These are phyloP conservation scores for Blumeria graminis DNA, from an alignment of 2,329 filamentous ascomycete species.

Conservation along the genomic window DNA sequence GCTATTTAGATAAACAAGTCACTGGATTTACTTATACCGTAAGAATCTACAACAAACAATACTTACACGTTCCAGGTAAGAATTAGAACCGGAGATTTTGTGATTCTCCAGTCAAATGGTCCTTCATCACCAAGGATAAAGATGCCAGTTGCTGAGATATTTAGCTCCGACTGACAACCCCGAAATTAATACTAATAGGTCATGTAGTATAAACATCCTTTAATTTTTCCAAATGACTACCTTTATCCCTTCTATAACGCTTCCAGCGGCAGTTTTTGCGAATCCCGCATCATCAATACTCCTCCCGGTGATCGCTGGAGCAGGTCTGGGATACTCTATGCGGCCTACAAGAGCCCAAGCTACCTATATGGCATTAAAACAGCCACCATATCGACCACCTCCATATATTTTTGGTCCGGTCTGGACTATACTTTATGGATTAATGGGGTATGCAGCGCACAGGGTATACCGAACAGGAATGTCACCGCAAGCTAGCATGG, in stretches of 20 bases:
- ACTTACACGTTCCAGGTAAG: no score
- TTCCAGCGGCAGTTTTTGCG: conserved; percentile 47
- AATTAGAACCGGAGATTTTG: no score
- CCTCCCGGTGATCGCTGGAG: conserved; percentile 49
- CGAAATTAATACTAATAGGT: no score
- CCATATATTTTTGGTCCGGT: conserved; percentile 37
- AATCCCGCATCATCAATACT: conserved; percentile 50
- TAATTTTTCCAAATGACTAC: conserved; percentile 36
- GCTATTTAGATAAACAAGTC: no score
- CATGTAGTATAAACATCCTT: no score
- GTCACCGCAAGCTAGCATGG: conserved; percentile 19
- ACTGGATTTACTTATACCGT: no score
- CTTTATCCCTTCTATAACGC: conserved; percentile 52
- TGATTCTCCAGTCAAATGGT: no score
- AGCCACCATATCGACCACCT: conserved; percentile 38
- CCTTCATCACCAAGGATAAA: no score
- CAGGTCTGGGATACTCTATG: conserved; percentile 45
- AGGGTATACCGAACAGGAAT: conserved; percentile 31
- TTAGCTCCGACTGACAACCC: no score
- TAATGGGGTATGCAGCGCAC: conserved; percentile 80
- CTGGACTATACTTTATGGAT: conserved; percentile 39
- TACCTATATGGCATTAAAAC: conserved; percentile 40
- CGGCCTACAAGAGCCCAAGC: conserved; percentile 32
- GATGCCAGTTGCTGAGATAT: no score
- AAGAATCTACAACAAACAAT: no score